Evolutionary conservation across 1,284 basidiomycete genomes (phyloP).

Genomic region (Boletus subluridellus): DNA sequence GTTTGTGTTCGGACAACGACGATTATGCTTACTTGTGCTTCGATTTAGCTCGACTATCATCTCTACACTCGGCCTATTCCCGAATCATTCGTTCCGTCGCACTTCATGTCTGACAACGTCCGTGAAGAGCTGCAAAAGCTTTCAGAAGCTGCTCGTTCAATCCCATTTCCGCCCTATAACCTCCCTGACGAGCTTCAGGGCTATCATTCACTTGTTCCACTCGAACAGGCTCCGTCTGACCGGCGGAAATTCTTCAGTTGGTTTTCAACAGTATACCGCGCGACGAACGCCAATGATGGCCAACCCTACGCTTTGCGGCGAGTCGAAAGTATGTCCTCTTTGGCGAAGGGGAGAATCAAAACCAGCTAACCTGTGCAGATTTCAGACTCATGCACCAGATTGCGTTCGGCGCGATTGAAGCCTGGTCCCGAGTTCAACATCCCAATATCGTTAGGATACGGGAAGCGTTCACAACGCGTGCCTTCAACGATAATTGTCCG

Average conservation of each 20-base stretch:
- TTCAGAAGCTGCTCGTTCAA: constrained; percentile 68
- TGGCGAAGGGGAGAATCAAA: neutral
- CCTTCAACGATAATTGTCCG: constrained; percentile 91
- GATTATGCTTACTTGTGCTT: constrained; percentile 4
- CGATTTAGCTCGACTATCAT: constrained; percentile 79
- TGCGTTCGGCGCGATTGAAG: constrained; percentile 82
- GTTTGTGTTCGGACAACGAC: neutral
- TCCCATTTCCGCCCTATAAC: constrained; percentile 46
- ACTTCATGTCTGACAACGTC: constrained; percentile 69
- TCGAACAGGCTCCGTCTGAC: constrained; percentile 58
- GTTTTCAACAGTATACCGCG: constrained; percentile 81
- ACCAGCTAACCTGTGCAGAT: constrained; percentile 46
- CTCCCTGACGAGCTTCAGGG: constrained; percentile 88
- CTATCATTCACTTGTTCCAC: constrained; percentile 83
- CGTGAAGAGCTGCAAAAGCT: constrained; percentile 79
- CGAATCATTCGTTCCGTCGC: constrained; percentile 50
- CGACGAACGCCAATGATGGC: constrained; percentile 77
- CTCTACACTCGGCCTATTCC: constrained; percentile 73
- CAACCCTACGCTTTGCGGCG: constrained; percentile 75
- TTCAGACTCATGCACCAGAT: constrained; percentile 80
- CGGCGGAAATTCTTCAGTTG: constrained; percentile 73
- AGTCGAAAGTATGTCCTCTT: constrained; percentile 70
- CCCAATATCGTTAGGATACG: constrained; percentile 82
- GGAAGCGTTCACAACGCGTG: constrained; percentile 94
- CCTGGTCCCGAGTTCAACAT: constrained; percentile 85